Evolutionary conservation across 768 basidiomycete genomes (phyloP).

Genomic region (Suillus discolor): DNA sequence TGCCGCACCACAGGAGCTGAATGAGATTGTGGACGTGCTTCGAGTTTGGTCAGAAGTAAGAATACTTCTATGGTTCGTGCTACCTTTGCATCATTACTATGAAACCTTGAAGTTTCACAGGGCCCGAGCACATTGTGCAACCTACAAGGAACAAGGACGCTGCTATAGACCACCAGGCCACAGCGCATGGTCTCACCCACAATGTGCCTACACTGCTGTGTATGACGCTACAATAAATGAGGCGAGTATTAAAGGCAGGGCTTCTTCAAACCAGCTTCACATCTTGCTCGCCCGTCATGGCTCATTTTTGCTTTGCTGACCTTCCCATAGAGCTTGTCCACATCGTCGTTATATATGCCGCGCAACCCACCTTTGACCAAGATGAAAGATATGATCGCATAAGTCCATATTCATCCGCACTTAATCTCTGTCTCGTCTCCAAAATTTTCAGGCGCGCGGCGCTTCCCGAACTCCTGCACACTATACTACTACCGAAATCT

Average conservation of each 20-base stretch:
- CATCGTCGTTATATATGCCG: slow-evolving; percentile 35
- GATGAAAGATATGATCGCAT: background rate
- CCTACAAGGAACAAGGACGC: background rate
- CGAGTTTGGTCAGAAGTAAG: background rate
- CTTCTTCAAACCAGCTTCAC: background rate
- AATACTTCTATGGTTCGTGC: background rate
- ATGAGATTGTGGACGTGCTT: no score
- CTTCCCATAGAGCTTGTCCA: slow-evolving; percentile 39
- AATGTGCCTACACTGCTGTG: no score
- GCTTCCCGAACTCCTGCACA: slow-evolving; percentile 30
- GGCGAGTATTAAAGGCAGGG: background rate
- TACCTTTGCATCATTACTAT: background rate
- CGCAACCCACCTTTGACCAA: slow-evolving; percentile 22
- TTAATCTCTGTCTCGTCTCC: slow-evolving; percentile 38
- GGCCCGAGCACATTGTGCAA: background rate
- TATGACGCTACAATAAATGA: background rate
- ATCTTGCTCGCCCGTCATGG: background rate
- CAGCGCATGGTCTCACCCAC: no score
- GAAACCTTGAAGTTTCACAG: background rate
- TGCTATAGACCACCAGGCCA: background rate
- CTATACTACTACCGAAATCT: background rate
- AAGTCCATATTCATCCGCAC: slow-evolving; percentile 25
- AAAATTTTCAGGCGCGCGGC: slow-evolving; percentile 31
- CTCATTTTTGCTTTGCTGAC: slow-evolving; percentile 17
- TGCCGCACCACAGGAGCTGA: no score